Percentiles rank a stretch among this genome's conserved stretches.
Evolutionary conservation across 495 filamentous ascomycete genomes (phyloP).

Genomic region (Tuber aestivum): DNA sequence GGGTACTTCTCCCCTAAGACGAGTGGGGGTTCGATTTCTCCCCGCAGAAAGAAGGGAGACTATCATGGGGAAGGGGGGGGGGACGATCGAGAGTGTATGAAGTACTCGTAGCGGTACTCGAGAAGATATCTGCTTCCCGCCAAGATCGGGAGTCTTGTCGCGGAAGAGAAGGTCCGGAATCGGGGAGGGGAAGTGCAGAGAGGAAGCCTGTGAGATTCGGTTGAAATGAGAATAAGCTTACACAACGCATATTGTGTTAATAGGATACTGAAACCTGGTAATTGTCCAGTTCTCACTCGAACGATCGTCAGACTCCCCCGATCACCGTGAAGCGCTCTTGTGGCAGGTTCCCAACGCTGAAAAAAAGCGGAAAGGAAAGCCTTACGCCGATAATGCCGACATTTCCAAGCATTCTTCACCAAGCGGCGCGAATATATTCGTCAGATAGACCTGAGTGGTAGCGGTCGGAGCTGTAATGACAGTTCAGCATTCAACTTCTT

Average conservation of each 20-base stretch:
- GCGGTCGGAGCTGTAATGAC: constrained; percentile 34
- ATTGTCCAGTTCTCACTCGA: not conserved
- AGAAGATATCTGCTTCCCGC: not conserved
- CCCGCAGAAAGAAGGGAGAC: constrained; percentile 3
- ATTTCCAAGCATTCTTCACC: constrained; percentile 39
- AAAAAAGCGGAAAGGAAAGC: not conserved
- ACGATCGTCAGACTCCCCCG: constrained; percentile 1
- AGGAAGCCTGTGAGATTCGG: not conserved
- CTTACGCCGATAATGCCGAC: constrained; percentile 41
- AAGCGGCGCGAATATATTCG: constrained; percentile 39
- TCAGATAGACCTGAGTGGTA: constrained; percentile 40
- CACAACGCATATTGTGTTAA: constrained; percentile 36
- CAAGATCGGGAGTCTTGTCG: not conserved
- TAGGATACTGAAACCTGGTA: constrained; percentile 23
- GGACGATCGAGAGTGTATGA: not conserved
- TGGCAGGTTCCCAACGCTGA: not conserved
- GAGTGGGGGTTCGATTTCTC: not conserved
- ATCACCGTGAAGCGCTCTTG: constrained; percentile 8
- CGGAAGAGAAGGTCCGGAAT: not conserved
- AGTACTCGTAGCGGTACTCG: not conserved
- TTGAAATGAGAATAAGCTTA: constrained; percentile 16
- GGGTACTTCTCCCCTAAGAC: not conserved
- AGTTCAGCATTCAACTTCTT: constrained; percentile 5
- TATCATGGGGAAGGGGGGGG: not conserved
- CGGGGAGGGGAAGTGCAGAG: not conserved